Evolutionary conservation across 2,329 filamentous ascomycete genomes (phyloP).

Genomic region (Aaosphaeria pasadenensis): DNA sequence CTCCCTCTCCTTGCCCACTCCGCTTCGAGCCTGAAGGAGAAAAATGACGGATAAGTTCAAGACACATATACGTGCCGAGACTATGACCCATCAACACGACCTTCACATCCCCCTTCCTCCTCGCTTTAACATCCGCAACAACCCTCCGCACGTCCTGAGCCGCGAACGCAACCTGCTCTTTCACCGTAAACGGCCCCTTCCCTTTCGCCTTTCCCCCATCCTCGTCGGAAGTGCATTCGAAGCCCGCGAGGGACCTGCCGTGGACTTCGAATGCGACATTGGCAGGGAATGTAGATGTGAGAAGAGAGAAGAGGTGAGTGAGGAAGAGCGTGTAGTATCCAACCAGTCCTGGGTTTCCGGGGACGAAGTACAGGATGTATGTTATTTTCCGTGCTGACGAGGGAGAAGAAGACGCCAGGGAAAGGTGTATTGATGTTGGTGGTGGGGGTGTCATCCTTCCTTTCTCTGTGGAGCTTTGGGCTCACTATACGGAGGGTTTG

Average conservation of each 20-base stretch:
- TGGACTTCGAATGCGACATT: constrained; percentile 32
- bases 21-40: not conserved
- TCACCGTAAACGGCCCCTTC: constrained; percentile 38
- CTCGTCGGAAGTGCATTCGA: constrained; percentile 29
- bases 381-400: not conserved
- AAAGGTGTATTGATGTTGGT: not conserved
- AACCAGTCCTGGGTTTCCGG: constrained; percentile 74
- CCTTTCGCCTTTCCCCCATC: not conserved
- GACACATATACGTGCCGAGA: constrained; percentile 45
- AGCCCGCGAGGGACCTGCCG: constrained; percentile 42
- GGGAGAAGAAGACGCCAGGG: not conserved
- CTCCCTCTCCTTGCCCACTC: constrained; percentile 1
- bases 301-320: constrained; percentile 51
- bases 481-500: no score
- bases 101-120: constrained; percentile 24
- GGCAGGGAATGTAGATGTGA: constrained; percentile 30
- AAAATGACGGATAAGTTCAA: constrained; percentile 40
- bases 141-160: constrained; percentile 29
- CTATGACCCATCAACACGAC: constrained; percentile 46
- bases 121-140: not conserved
- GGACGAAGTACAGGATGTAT: constrained; percentile 66
- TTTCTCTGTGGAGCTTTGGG: no score
- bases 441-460: no score
- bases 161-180: constrained; percentile 51
- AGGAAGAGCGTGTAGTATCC: constrained; percentile 72